Evolutionary conservation across 2,329 filamentous ascomycete species (phyloP).

Genomic region (Rutstroemia sp.): DNA sequence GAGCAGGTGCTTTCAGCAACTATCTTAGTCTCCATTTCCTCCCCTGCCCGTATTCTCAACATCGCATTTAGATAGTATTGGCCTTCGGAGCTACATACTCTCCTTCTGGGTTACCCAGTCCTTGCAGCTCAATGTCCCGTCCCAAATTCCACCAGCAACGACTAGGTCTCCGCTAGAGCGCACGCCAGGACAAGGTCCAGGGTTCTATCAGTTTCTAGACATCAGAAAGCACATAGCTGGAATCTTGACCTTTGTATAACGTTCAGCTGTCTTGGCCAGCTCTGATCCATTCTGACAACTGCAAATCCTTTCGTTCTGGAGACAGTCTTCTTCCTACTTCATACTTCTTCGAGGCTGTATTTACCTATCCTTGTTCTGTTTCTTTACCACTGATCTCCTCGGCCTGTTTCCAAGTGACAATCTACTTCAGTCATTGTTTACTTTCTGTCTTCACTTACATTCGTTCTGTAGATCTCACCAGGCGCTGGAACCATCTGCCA

Average conservation of each 20-base stretch:
- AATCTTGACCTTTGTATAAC: not conserved
- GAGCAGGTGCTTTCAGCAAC: not conserved
- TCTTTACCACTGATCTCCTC: not conserved
- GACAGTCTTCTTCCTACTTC: too few species aligned
- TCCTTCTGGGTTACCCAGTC: too few species aligned
- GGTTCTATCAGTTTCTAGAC: not conserved
- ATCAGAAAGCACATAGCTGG: not conserved
- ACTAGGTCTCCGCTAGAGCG: not conserved
- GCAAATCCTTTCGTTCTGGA: not conserved
- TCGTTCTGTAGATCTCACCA: not conserved
- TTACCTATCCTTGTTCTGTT: not conserved
- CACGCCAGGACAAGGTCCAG: not conserved
- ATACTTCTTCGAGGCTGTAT: too few species aligned
- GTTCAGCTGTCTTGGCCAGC: not conserved
- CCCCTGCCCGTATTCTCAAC: not conserved
- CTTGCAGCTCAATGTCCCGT: not conserved
- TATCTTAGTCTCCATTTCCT: not conserved
- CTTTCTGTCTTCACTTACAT: not conserved
- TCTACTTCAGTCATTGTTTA: not conserved
- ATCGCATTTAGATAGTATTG: not conserved
- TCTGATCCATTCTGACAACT: not conserved
- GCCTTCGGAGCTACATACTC: not conserved
- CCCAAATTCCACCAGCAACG: not conserved
- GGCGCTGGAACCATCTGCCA: not conserved
- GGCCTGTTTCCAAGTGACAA: not conserved